phyloP scores from a whole-genome alignment of 441 rosid species.

The Bruguiera hainesii region DNA sequence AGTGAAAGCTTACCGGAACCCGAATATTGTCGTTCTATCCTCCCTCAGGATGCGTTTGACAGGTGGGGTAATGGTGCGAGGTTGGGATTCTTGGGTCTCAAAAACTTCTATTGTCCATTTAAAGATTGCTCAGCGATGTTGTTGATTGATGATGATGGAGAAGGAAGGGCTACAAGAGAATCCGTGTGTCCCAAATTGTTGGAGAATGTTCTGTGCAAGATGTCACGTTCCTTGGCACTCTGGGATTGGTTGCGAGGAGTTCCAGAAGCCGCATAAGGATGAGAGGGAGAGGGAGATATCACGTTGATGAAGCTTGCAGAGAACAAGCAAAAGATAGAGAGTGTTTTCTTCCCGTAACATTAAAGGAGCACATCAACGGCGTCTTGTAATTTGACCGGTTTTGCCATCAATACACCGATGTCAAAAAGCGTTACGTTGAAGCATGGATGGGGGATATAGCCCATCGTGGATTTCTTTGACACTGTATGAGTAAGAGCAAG shows the following conservation, averaged over 20 bases:
- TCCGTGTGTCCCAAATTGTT: constrained; percentile 54
- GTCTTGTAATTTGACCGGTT: too few species aligned
- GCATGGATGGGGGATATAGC: too few species aligned
- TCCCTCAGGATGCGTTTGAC: constrained; percentile 37
- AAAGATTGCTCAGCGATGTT: constrained; percentile 43
- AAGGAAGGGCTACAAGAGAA: constrained; percentile 24
- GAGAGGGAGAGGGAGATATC: constrained; percentile 58
- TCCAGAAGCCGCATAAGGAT: constrained; percentile 41
- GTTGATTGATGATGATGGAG: constrained; percentile 32
- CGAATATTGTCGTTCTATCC: constrained; percentile 38
- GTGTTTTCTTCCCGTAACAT: too few species aligned
- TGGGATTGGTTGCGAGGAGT: constrained; percentile 48
- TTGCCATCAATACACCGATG: too few species aligned
- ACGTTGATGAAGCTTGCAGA: constrained; percentile 52
- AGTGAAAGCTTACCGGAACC: constrained; percentile 45
- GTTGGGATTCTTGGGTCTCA: constrained; percentile 24
- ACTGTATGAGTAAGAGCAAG: too few species aligned
- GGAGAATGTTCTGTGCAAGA: constrained; percentile 53
- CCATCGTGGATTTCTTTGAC: too few species aligned
- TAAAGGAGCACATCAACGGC: too few species aligned
- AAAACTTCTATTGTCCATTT: constrained; percentile 40
- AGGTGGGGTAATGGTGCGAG: constrained; percentile 39
- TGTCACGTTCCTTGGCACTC: constrained; percentile 80
- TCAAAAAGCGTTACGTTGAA: too few species aligned
- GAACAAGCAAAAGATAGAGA: constrained; percentile 10